Conservation (phyloP, 164 flowering plant genomes). For the Umbilicus rupestris region DNA sequence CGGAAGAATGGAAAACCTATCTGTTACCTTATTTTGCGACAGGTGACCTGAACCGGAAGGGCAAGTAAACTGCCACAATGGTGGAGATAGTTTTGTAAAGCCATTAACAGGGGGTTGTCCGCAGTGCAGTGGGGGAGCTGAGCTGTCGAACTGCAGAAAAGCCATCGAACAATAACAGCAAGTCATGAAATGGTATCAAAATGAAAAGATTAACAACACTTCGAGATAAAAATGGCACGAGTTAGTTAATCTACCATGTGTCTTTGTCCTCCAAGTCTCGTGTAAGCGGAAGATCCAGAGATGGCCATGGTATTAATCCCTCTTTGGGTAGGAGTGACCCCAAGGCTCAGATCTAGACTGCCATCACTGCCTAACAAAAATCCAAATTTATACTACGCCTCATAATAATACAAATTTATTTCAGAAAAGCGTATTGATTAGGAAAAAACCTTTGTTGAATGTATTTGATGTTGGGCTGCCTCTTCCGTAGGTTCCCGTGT, state of each 20-base stretch:
- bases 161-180: neutral
- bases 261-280: neutral
- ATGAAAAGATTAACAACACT: neutral
- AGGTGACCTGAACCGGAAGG: neutral
- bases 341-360: conserved; percentile 2
- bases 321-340: neutral
- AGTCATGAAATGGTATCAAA: neutral
- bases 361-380: neutral
- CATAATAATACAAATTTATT: no score
- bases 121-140: neutral
- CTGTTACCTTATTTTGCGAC: neutral
- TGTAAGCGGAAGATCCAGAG: neutral
- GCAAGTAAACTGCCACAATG: neutral
- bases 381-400: neutral
- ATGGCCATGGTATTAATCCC: neutral
- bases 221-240: neutral
- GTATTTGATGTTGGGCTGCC: neutral
- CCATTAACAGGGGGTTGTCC: neutral
- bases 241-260: neutral
- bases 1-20: neutral
- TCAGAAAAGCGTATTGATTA: no score
- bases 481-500: neutral
- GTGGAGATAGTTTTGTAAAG: neutral
- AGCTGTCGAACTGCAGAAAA: neutral
- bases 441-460: neutral